A percentile compares a stretch with the other conserved stretches of the same genome.
Conservation (phyloP, 345 rosid species). For the Syzygium aqueum region DNA sequence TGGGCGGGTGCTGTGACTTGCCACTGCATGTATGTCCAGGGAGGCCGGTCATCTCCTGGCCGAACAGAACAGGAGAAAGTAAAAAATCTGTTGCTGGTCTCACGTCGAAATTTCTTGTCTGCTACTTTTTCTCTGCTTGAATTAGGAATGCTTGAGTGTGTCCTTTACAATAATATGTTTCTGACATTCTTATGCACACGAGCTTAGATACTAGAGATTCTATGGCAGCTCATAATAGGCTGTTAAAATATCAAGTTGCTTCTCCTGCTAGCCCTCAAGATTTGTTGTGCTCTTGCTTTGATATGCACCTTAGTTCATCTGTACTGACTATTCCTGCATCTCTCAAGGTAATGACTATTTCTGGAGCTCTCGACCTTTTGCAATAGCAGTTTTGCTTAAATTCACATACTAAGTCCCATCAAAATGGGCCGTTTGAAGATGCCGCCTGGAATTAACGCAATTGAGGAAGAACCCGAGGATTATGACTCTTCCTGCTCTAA, state of each 20-base stretch:
- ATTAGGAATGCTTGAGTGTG: background rate
- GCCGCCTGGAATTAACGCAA: conserved; percentile 79
- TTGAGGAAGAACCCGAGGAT: conserved; percentile 96
- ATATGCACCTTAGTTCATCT: background rate
- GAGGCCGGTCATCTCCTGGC: background rate
- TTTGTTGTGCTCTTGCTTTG: background rate
- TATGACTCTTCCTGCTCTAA: conserved; percentile 43
- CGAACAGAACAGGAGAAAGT: background rate
- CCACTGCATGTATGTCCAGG: background rate
- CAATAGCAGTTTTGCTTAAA: background rate
- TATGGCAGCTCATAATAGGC: background rate
- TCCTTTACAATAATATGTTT: background rate
- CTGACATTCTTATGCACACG: background rate
- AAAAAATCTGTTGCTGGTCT: background rate
- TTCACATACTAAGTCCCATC: background rate
- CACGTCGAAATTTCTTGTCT: background rate
- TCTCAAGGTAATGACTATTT: background rate
- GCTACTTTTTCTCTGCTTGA: background rate
- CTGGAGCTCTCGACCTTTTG: background rate
- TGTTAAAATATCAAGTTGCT: background rate
- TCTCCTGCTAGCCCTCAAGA: background rate
- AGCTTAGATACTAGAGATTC: background rate
- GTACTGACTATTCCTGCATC: background rate
- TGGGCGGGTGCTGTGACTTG: background rate
- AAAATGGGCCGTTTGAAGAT: conserved; percentile 87